These are phyloP conservation scores for Calonectria naviculata DNA, from an alignment of 2,329 filamentous ascomycete genomes.

Conservation along the genomic window DNA sequence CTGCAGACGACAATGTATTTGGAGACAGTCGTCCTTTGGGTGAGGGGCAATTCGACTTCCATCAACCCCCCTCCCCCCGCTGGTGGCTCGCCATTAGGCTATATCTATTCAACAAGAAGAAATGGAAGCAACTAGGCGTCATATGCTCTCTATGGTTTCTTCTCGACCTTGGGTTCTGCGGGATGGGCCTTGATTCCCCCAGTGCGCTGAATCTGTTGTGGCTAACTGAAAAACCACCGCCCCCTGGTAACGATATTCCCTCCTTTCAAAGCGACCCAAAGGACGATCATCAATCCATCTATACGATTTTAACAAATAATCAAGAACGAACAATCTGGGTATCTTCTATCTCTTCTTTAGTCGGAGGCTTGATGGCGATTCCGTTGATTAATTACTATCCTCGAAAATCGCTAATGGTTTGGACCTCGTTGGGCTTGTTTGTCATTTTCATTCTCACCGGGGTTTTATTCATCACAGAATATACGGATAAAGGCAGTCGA, in stretches of 20 bases:
- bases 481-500: background rate
- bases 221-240: conserved; percentile 11
- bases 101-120: conserved; percentile 18
- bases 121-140: conserved; percentile 33
- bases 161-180: conserved; percentile 60
- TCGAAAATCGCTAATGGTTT: background rate
- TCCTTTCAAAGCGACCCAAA: background rate
- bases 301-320: background rate
- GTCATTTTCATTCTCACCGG: conserved; percentile 9
- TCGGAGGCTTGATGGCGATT: background rate
- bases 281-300: background rate
- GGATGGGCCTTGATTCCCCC: conserved; percentile 53
- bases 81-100: background rate
- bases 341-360: conserved; percentile 2
- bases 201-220: conserved; percentile 36
- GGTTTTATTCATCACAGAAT: background rate
- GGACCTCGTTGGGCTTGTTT: conserved; percentile 1
- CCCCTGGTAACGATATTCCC: background rate
- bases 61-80: background rate
- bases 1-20: background rate
- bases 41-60: background rate
- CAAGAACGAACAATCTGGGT: background rate
- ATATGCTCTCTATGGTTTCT: conserved; percentile 57
- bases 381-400: conserved; percentile 3
- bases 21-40: background rate